phyloP scores from a whole-genome alignment of 2,329 filamentous ascomycete genomes.

The Parastagonospora avenae region DNA sequence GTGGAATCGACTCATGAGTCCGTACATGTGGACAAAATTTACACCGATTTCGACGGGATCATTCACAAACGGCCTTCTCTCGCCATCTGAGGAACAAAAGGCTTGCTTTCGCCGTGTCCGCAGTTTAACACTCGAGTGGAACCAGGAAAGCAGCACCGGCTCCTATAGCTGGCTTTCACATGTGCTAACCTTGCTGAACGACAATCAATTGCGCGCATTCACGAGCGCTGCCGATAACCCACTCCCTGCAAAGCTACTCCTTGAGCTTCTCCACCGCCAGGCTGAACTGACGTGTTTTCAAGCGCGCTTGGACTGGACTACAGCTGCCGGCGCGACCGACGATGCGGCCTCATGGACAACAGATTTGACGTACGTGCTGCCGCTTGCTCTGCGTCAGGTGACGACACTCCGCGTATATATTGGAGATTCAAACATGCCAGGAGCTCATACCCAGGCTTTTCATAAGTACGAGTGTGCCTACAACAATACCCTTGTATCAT shows the following conservation, averaged over 20 bases:
- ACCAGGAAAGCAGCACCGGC: neutral
- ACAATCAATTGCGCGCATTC: neutral
- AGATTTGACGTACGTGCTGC: no score
- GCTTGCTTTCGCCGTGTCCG: neutral
- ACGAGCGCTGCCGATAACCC: neutral
- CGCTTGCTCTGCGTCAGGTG: no score
- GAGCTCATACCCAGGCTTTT: no score
- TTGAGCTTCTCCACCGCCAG: neutral
- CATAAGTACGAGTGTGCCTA: no score
- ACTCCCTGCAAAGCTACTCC: neutral
- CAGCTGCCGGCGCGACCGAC: no score
- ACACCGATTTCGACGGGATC: neutral
- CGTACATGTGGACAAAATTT: neutral
- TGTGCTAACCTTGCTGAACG: neutral
- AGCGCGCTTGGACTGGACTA: neutral
- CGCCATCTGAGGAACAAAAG: neutral
- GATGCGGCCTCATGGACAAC: no score
- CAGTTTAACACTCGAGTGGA: neutral
- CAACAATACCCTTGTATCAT: no score
- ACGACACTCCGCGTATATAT: no score
- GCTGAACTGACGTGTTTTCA: neutral
- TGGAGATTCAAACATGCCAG: no score
- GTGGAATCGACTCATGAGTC: neutral
- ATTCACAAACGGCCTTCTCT: neutral
- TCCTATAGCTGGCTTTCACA: neutral